Base-by-base conservation (phyloP, 1,284 basidiomycete genomes). In the Vanrija humicola region DNA sequence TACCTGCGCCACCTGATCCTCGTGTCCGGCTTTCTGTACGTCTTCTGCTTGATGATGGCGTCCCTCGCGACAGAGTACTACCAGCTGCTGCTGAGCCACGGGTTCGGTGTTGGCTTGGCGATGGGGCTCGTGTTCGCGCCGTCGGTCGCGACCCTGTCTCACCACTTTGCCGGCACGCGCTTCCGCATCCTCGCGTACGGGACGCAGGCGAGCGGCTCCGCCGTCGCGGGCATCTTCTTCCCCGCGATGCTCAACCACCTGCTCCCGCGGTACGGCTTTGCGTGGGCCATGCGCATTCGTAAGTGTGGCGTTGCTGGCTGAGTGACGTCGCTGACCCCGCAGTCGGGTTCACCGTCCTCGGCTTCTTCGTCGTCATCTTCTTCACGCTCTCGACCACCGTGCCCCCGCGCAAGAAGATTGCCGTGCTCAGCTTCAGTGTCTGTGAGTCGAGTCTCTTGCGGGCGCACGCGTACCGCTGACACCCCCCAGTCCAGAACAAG, bases 41-140 rank as follows among this genome's bases (percentile, higher is more conserved):
- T 84, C 6, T 62, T 78, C 8, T 78, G 80, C 21, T 81, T 83
- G 1, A 82, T 86, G 65, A 76, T 86, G 48, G 77, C 82, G 14
- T 81, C 81, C 0, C 68, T 85, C 68, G 82, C 83, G 54, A 80
- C 69, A 8, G 54, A 79, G 58, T 86, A 84, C 64, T 86, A 82
- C 79, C 84, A 86, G 19, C 46, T 63, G 38, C 58, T 68, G 3
- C 63, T 66, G 3, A 48, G 55, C 3, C 63, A 63, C 43, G 68
- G 67, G 14, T 51, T 70, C 65, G 55, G 64, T 18, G 59, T 66
- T 21, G 65, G 59, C 0, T 43, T 66, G 25, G 64, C 60, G 5
- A 69, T 70, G 64, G 82, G 82, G 1, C 73, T 80, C 10, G 77
- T 82, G 18, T 83, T 81, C 59, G 38, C 49, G 9, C 81, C 82